Evolutionary conservation across 31 red algal genomes (phyloP), one percentile per base, ranked within the genome.

Genomic region (Porphyra umbilicalis): DNA sequence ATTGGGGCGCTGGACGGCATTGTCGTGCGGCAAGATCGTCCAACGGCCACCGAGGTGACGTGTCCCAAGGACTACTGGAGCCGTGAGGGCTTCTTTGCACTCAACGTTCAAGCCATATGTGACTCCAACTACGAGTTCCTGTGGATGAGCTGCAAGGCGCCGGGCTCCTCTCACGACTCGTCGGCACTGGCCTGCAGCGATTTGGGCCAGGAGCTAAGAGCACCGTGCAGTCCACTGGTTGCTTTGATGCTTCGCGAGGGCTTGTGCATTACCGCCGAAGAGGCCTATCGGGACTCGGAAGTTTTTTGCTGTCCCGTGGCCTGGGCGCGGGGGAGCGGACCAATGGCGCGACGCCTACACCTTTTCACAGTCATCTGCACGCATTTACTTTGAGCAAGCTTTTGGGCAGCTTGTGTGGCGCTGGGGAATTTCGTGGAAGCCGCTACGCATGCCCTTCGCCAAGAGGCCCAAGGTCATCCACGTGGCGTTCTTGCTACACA

Each of bases 221-320:
- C n/a, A n/a, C n/a, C n/a, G n/a, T n/a, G n/a, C n/a, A n/a, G n/a
- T 34, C 79, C 71, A 30, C 29, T 89, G 10, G 81, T 74, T 7
- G 25, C 44, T 8, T 75, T 46, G 32, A 32, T 32, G 30, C 79
- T 91, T 4, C 84, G 16, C 9, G 57, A 82, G 32, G 36, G 76
- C 25, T 91, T 86, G 34, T 91, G 79, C 80, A 83, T 91, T 31
- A 46, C 80, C 6, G 84, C 44, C 31, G 84, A 91, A 31, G 79
- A 86, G 68, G 89, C 83, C 0, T 91, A 91, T 36, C 18, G 39
- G 20, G 83, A 81, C 78, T 83, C 30, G 6, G 33, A 81, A 57
- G 35, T 39, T 34, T n/a, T 35, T 91, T 6, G 42, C 83, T 9
- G 86, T 81, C n/a, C 89, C 83, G 35, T 67, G 78, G 78, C 80